phyloP scores from a whole-genome alignment of 2,329 filamentous ascomycete genomes.

The Daldinia sp. region DNA sequence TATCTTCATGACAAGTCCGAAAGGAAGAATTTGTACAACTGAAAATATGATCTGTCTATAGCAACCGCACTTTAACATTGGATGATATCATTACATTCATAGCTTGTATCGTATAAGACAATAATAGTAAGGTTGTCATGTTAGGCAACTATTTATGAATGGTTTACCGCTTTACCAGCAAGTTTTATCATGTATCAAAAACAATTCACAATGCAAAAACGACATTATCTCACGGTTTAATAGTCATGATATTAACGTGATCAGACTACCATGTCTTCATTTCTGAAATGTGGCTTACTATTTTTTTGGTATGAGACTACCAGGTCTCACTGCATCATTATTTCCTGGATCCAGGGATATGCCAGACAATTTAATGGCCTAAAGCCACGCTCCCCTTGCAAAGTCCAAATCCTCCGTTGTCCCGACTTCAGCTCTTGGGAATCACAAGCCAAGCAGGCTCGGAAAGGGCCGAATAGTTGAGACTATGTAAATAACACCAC shows the following conservation, averaged over 20 bases:
- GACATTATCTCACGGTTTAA: conserved; percentile 13
- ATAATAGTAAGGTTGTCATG: conserved; percentile 6
- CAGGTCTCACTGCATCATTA: conserved; percentile 29
- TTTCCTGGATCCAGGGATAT: conserved; percentile 10
- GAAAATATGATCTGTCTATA: background rate
- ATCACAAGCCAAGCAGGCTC: background rate
- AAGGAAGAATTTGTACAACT: background rate
- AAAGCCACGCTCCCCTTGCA: conserved; percentile 6
- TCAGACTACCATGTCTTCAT: conserved; percentile 30
- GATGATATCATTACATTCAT: conserved; percentile 2
- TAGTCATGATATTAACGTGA: conserved; percentile 22
- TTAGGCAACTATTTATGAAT: background rate
- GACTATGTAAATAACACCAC: conserved; percentile 26
- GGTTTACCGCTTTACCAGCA: conserved; percentile 5
- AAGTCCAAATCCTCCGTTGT: conserved; percentile 13
- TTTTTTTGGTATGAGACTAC: conserved; percentile 29
- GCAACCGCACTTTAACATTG: conserved; percentile 3
- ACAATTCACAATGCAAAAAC: conserved; percentile 34
- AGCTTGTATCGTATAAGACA: background rate
- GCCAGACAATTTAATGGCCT: conserved; percentile 9
- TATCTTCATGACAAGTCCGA: background rate
- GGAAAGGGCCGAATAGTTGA: conserved; percentile 6
- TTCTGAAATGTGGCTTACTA: conserved; percentile 26
- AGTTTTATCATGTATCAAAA: conserved; percentile 10
- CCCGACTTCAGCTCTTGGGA: background rate